Evolutionary conservation across 768 basidiomycete species (phyloP), one percentile per base, ranked within the genome.

Genomic region (Russula lepida): DNA sequence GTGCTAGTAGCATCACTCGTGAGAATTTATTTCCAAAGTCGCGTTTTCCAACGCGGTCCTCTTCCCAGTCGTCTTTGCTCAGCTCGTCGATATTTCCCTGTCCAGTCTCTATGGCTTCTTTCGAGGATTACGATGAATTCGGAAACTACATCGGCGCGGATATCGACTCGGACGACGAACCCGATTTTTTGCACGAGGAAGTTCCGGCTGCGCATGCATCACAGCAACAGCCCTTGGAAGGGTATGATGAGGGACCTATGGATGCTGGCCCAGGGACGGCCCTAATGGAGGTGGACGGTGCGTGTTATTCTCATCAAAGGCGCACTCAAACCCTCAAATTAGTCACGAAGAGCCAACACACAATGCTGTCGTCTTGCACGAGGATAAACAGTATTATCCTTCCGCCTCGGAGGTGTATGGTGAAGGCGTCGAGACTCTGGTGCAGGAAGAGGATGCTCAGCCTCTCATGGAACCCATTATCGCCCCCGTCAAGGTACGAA

Each of bases 371-470:
- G 73, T 98, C 47, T 78, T 98, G 48, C 95, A 98, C 68, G 97
- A 98, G 71, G 90, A 99, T 75, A 99, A 99, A 74, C 90, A 93
- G 73, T 98, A 99, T 73, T 99, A 99, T 71, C 91, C 93, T 15
- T 88, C 89, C 15, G 95, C 97, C 1, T 79, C 78, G 58, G 93
- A 98, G 19, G 84, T 95, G 1, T 99, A 99, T 72, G 97, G 97
- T 2, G 78, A 83, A 41, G 97, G 86, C 60, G 97, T 99, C 32
- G 95, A 98, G 75, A 89, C 97, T 1, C 74, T 98, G 66, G 97
- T 99, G 2, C 97, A 98, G 71, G 97, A 99, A 73, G 97, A 99
- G 75, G 97, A 99, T 70, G 85, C 91, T 3, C 97, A 99, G 71
- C 93, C 93, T 15, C 80, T 99, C 21, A 81, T 92, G 2, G 92